Evolutionary conservation across 805 yeast genomes (phyloP), one percentile per base, ranked within the genome.

Genomic region (Saccharomyces mikatae): DNA sequence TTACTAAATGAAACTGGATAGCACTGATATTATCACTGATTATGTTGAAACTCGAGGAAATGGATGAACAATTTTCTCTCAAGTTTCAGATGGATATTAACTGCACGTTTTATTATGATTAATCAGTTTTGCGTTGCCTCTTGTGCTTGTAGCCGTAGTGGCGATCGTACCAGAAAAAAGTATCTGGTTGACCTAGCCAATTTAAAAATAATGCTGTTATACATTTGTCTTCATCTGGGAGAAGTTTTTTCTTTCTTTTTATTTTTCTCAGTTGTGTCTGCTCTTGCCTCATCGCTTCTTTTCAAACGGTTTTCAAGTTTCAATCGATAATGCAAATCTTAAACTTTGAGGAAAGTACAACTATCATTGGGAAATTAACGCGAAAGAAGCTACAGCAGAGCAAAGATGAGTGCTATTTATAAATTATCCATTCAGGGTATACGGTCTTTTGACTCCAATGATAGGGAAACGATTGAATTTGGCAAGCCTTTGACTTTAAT

Each of bases 401-500:
- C 21, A 13, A 3, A 22, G 24, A 70, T 70, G 81, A 75, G 80
- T 32, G 71, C 79, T 41, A 71, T 78, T 1, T 77, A 77, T 60
- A 69, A 85, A 72, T 79, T 87, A 14, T 82, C 89, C 0, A 86
- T 94, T 24, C 85, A 84, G 54, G 99, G 99, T 28, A 81, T 94
- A 4, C 76, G 99, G 46, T 90, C 98, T 0, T 94, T 94, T 65
- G 92, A 88, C 59, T 85, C 90, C n/a, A 83, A 84, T 60, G 82
- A 82, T 48, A 77, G 88, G 30, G 97, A 94, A 66, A 84, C 91
- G 0, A 89, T 94, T 56, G 88, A 87, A 64, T 94, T 94, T 71
- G 90, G 91, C 14, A 80, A 81, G 49, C 99, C 99, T 0, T 73
- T 94, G 65, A 94, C 99, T 0, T 76, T 94, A 49, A 92, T 94